Conservation (phyloP, 768 basidiomycete species). For the Naganishia randhawae region DNA sequence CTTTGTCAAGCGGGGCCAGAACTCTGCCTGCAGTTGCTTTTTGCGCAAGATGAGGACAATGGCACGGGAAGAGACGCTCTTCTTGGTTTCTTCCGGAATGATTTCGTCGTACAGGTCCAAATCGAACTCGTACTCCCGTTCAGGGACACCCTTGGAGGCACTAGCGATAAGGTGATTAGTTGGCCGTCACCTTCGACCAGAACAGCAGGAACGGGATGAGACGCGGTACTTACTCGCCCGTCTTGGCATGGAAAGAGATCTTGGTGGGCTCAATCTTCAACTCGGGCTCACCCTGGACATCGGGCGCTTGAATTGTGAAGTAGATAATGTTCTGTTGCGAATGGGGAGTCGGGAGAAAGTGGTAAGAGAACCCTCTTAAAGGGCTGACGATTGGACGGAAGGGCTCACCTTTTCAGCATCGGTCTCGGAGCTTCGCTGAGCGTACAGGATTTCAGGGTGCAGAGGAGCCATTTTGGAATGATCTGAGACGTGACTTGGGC, state of each 20-base stretch:
- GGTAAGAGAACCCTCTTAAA: neutral
- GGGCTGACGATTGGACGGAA: neutral
- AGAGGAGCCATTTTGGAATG: slow-evolving; percentile 39
- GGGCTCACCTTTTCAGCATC: slow-evolving; percentile 63
- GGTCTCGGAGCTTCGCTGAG: slow-evolving; percentile 74
- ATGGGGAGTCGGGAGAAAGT: slow-evolving; percentile 4
- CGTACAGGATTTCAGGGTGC: slow-evolving; percentile 91
- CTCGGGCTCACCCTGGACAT: slow-evolving; percentile 49
- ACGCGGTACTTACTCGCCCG: slow-evolving; percentile 44
- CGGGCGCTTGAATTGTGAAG: slow-evolving; percentile 58
- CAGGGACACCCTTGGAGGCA: slow-evolving; percentile 52
- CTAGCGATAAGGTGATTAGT: slow-evolving; percentile 34
- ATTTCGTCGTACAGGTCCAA: slow-evolving; percentile 74
- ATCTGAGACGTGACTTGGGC: no score
- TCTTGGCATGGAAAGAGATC: slow-evolving; percentile 51
- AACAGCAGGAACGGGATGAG: neutral
- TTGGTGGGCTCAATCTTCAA: slow-evolving; percentile 46
- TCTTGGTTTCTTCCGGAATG: slow-evolving; percentile 66
- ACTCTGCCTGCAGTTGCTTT: slow-evolving; percentile 69
- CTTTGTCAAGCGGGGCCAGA: slow-evolving; percentile 89
- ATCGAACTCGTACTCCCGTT: slow-evolving; percentile 68
- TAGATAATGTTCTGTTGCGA: slow-evolving; percentile 71
- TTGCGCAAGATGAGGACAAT: slow-evolving; percentile 71
- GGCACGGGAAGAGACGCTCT: slow-evolving; percentile 64
- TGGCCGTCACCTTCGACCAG: neutral